Evolutionary conservation across 2,329 filamentous ascomycete species (phyloP), one percentile per base, ranked within the genome.

Genomic region (Microsporum ferrugineum): DNA sequence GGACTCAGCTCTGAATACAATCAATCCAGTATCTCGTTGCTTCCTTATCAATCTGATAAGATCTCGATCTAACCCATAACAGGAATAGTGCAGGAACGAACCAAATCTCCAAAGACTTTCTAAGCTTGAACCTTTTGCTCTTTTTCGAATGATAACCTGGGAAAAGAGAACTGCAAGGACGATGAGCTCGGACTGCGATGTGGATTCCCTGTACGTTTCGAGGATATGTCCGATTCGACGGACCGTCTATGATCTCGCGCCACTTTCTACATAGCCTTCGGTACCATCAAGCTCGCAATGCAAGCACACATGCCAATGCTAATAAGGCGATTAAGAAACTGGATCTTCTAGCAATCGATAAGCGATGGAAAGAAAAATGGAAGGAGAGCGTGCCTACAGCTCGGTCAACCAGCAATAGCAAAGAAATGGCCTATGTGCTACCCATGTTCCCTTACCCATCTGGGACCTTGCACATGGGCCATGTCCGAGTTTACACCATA

Each of bases 361-460:
- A 69, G 33, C 84, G 83, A 76, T 84, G 82, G 82, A 80, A 80
- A 66, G 67, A 70, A 57, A 75, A 71, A 73, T 83, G 80, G 80
- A 70, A 70, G 59, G 56, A 59, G 10, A 63, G 60, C 41, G 43
- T 59, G 8, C 58, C 61, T 4, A 39, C 49, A 41, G 62, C 60
- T 36, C 49, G 53, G 47, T 17, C 8, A n/a, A 39, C 53, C 23
- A 33, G 61, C 29, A 59, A 53, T 23, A 57, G 60, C 60, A 60
- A 60, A 65, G 71, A 70, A 17, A 80, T 77, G 63, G 76, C 75
- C 33, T 95, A 92, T 71, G 84, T 95, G 64, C 79, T 95, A 60
- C 87, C 91, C 65, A 96, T 96, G 91, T 95, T 95, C 70, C 91
- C 91, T 0, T 96, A 96, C 71, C 91, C 91, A 0, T 95, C 91